Conservation (phyloP, 192 early-diverging fungal genomes). For the Linnemannia exigua region DNA sequence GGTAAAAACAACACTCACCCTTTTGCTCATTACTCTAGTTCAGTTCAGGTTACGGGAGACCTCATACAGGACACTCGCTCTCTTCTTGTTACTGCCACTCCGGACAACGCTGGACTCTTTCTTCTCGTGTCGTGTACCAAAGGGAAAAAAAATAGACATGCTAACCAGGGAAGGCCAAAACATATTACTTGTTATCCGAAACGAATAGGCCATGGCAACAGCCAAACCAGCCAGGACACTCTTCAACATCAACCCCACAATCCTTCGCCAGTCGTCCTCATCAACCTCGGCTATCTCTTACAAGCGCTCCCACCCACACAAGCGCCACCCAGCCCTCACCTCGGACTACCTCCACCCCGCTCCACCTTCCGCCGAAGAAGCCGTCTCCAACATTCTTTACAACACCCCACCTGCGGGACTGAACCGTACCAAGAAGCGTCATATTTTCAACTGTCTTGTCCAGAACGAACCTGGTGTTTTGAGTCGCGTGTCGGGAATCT, state of each 20-base stretch:
- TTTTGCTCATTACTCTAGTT: not conserved
- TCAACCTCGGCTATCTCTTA: slow-evolving; percentile 63
- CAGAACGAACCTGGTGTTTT: slow-evolving; percentile 92
- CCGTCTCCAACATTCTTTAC: slow-evolving; percentile 97
- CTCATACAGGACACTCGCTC: not conserved
- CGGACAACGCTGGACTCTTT: not conserved
- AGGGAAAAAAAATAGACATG: not conserved
- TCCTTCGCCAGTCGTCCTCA: slow-evolving; percentile 53
- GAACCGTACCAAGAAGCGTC: slow-evolving; percentile 73
- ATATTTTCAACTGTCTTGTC: slow-evolving; percentile 96
- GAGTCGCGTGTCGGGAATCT: slow-evolving; percentile 84
- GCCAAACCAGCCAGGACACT: slow-evolving; percentile 17
- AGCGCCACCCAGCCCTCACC: slow-evolving; percentile 52
- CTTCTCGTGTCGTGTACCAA: not conserved
- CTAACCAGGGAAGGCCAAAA: slow-evolving; percentile 28
- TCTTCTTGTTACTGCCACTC: not conserved
- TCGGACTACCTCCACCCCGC: slow-evolving; percentile 58
- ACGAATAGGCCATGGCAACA: slow-evolving; percentile 12
- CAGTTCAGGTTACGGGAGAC: not conserved
- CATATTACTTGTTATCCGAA: not conserved
- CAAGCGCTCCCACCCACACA: slow-evolving; percentile 61
- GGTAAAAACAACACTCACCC: slow-evolving; percentile 14
- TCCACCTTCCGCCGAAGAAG: slow-evolving; percentile 89
- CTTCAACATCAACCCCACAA: slow-evolving; percentile 14
- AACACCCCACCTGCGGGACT: slow-evolving; percentile 80